Conservation (phyloP, 73 alveolate species). For the Strombidium stylifer region DNA sequence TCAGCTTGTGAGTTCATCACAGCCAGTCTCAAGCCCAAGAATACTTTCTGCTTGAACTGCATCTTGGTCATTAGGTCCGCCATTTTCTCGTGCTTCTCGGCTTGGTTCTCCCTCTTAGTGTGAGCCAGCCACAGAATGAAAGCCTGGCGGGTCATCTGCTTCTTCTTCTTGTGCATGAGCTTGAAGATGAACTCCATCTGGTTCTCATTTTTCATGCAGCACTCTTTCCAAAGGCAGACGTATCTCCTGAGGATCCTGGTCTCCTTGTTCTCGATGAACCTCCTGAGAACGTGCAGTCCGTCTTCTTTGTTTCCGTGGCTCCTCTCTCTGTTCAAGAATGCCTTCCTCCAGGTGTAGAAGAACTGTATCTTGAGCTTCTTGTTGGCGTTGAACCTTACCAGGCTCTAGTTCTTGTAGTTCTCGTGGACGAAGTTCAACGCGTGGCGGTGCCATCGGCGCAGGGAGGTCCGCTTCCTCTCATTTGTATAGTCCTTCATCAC, state of each 20-base stretch:
- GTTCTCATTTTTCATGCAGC: background rate
- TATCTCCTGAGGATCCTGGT: conserved; percentile 21
- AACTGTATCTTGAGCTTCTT: conserved; percentile 33
- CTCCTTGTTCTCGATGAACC: background rate
- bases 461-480: conserved; percentile 17
- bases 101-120: conserved; percentile 8
- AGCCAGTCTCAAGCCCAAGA: conserved; percentile 41
- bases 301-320: conserved; percentile 34
- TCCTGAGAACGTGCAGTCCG: conserved; percentile 15
- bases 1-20: conserved; percentile 21
- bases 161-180: conserved; percentile 1
- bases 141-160: conserved; percentile 18
- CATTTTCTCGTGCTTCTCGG: conserved; percentile 39
- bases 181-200: conserved; percentile 8
- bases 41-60: conserved; percentile 46
- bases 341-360: conserved; percentile 54
- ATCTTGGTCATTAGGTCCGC: conserved; percentile 4
- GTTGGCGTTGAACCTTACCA: conserved; percentile 28
- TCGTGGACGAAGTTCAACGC: conserved; percentile 48
- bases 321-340: conserved; percentile 24
- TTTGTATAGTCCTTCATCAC: conserved; percentile 5
- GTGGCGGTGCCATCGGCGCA: conserved; percentile 52
- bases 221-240: conserved; percentile 46
- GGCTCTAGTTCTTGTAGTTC: conserved; percentile 23
- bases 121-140: conserved; percentile 40